A percentile compares a stretch with the other conserved stretches of the same genome.
These are phyloP conservation scores for Dactylis glomerata DNA, from an alignment of 176 grass and related monocot species.

Conservation along the genomic window DNA sequence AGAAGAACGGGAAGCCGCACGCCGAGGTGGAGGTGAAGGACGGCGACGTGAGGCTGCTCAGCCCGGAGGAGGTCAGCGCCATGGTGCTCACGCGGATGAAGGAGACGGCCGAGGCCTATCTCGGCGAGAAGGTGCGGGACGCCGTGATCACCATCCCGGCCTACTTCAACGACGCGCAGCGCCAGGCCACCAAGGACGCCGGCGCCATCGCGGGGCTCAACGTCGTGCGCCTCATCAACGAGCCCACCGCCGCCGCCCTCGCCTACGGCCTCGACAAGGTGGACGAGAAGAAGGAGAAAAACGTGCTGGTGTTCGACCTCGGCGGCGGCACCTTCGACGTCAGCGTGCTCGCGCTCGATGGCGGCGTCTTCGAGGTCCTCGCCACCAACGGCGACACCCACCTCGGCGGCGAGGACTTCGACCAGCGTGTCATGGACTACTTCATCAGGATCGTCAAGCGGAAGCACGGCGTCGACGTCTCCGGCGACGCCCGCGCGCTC, in stretches of 20 bases:
- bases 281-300: too few relatives aligned
- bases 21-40: constrained; percentile 47
- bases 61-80: constrained; percentile 71
- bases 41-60: constrained; percentile 60
- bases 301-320: too few relatives aligned
- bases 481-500: too few relatives aligned
- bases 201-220: not conserved
- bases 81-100: constrained; percentile 73
- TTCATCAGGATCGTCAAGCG: not conserved
- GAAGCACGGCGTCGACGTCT: too few relatives aligned
- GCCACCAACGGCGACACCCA: not conserved
- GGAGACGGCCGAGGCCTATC: constrained; percentile 73
- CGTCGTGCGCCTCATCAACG: too few relatives aligned
- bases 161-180: constrained; percentile 82
- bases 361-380: not conserved
- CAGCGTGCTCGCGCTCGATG: not conserved
- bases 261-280: not conserved
- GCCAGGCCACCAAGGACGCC: constrained; percentile 19
- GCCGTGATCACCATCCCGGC: constrained; percentile 76
- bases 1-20: constrained; percentile 62
- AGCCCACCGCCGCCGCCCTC: not conserved
- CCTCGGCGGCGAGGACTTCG: not conserved
- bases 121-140: constrained; percentile 62
- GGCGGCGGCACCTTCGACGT: too few relatives aligned
- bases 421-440: not conserved